phyloP scores from a whole-genome alignment of 352 stramenopile genomes.

The Salisapilia sapeloensis region DNA sequence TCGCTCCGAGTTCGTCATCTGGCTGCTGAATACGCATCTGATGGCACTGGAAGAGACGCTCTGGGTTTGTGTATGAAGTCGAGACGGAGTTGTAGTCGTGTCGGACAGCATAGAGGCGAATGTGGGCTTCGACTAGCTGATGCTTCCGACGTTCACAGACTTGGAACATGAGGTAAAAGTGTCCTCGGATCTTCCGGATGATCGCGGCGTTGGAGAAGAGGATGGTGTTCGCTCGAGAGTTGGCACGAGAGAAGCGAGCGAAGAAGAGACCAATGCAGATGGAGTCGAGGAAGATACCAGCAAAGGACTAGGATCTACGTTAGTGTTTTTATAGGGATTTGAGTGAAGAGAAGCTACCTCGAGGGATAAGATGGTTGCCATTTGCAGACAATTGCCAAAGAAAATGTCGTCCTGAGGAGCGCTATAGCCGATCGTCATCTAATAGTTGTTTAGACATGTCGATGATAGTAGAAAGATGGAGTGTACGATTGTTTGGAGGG shows the following conservation, averaged over 20 bases:
- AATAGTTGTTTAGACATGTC: background rate
- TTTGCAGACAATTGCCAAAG: conserved; percentile 66
- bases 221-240: conserved; percentile 71
- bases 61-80: too few species aligned
- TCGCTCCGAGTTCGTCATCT: conserved; percentile 61
- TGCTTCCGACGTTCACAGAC: conserved; percentile 81
- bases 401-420: conserved; percentile 80
- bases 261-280: conserved; percentile 83
- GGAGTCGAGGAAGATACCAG: conserved; percentile 72
- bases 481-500: conserved; percentile 70
- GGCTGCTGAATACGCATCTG: conserved; percentile 82
- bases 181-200: conserved; percentile 78
- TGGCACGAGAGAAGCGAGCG: conserved; percentile 60
- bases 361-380: conserved; percentile 58
- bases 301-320: conserved; percentile 70
- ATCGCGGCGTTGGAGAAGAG: conserved; percentile 76
- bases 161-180: conserved; percentile 87
- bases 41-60: conserved; percentile 59
- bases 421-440: conserved; percentile 83
- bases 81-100: conserved; percentile 41
- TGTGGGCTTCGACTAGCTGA: conserved; percentile 74
- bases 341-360: conserved; percentile 15
- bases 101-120: conserved; percentile 68
- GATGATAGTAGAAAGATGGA: background rate
- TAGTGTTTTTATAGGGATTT: conserved; percentile 1